These are phyloP conservation scores for Plenodomus tracheiphilus DNA, from an alignment of 2,329 filamentous ascomycete genomes.

Conservation along the genomic window DNA sequence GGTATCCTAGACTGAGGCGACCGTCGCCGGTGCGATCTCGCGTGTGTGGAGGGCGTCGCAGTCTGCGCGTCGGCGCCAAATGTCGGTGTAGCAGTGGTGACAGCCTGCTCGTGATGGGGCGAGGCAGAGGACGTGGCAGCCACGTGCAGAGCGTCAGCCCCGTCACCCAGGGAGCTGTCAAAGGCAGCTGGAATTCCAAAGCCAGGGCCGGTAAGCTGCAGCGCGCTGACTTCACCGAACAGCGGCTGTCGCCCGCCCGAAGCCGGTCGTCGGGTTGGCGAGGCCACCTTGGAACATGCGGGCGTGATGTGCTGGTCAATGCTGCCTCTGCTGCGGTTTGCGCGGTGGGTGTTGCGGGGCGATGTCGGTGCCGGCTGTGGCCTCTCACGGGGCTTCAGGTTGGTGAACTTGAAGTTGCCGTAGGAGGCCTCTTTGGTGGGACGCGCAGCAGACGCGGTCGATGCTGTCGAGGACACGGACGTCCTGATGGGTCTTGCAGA, in stretches of 20 bases:
- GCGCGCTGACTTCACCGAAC: constrained; percentile 42
- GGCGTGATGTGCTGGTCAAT: constrained; percentile 29
- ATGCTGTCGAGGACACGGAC: constrained; percentile 28
- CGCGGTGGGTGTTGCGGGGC: constrained; percentile 27
- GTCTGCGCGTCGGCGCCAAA: constrained; percentile 14
- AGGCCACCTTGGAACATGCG: constrained; percentile 27
- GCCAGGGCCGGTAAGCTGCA: constrained; percentile 36
- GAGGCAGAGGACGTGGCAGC: constrained; percentile 18
- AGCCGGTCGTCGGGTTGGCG: constrained; percentile 26
- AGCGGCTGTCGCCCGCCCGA: constrained; percentile 35
- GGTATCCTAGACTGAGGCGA: constrained; percentile 42
- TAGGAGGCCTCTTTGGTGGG: constrained; percentile 36
- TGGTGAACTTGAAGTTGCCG: constrained; percentile 41
- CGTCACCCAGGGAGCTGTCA: constrained; percentile 17
- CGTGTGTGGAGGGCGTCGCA: constrained; percentile 13
- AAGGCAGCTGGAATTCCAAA: constrained; percentile 39
- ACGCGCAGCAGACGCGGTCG: constrained; percentile 26
- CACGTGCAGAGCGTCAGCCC: background rate
- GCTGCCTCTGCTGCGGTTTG: constrained; percentile 31
- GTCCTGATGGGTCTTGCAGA: constrained; percentile 15
- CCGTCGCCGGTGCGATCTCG: constrained; percentile 20
- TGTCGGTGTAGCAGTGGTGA: constrained; percentile 22
- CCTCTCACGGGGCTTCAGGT: constrained; percentile 41
- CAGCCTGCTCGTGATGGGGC: constrained; percentile 22
- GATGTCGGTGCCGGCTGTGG: constrained; percentile 39